Evolutionary conservation across 768 basidiomycete species (phyloP).

Genomic region (Roridomyces roridus): DNA sequence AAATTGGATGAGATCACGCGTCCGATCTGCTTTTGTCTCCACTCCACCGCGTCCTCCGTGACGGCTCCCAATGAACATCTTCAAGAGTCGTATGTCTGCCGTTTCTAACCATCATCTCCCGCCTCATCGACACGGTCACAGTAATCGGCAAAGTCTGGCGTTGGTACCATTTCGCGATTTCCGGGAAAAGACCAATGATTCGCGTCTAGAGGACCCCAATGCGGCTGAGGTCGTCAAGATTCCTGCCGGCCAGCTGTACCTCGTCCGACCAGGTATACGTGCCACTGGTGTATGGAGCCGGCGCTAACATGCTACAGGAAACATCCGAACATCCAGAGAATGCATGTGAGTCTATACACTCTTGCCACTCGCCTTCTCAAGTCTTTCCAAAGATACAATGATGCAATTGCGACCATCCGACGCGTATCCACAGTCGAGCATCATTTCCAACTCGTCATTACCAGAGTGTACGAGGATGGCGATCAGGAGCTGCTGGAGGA

Average conservation of each 20-base stretch:
- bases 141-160: conserved; percentile 96
- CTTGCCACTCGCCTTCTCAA: neutral
- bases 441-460: conserved; percentile 91
- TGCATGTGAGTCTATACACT: conserved; percentile 79
- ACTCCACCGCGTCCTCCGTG: conserved; percentile 7
- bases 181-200: conserved; percentile 29
- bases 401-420: conserved; percentile 93
- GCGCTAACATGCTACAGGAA: conserved; percentile 40
- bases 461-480: conserved; percentile 96
- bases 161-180: conserved; percentile 49
- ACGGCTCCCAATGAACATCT: conserved; percentile 78
- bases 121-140: conserved; percentile 39
- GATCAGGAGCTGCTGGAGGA: conserved; percentile 95
- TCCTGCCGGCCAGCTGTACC: conserved; percentile 87
- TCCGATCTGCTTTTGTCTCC: conserved; percentile 7
- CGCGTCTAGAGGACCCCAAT: conserved; percentile 82
- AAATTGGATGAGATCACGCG: conserved; percentile 41
- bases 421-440: conserved; percentile 78
- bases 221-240: conserved; percentile 96
- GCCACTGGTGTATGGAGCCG: neutral
- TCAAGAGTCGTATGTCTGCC: conserved; percentile 73
- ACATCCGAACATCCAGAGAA: conserved; percentile 90
- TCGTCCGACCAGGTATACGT: conserved; percentile 73
- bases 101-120: conserved; percentile 12
- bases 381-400: conserved; percentile 74